Evolutionary conservation across 257 asterid species (phyloP), one percentile per base, ranked within the genome.

Genomic region (Fraxinus americana): DNA sequence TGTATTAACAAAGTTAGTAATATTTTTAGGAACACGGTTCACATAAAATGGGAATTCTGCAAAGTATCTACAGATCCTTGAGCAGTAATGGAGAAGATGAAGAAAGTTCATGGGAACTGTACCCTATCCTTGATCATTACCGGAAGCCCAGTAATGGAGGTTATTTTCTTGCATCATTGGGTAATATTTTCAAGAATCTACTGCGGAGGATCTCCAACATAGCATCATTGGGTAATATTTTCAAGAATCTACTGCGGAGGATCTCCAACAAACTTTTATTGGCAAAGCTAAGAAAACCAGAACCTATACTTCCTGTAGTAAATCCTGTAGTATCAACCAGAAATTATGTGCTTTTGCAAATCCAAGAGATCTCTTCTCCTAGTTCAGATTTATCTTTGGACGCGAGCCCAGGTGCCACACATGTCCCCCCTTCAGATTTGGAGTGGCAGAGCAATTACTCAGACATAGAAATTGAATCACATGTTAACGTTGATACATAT

Each of bases 31-130:
- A 19, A 19, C 29, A 29, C 75, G 25, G 68, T 57, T 9, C 39
- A 7, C 4, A 14, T 30, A 32, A 25, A 19, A 38, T 79, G 82
- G 82, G 78, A 34, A 66, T 73, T 35, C 23, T 66, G 54, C 59
- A 3, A 23, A 73, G 75, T 54, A 38, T 66, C 32, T 25, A 66
- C 70, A 12, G 70, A 50, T 32, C 8, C 52, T 16, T 43, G 19
- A 10, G 39, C 48, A 32, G 14, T 7, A 5, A 27, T 19, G 35
- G 11, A 17, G 77, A 78, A 45, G 75, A 79, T 4, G 74, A 78
- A 39, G 50, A 70, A 5, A n/a, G 21, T 8, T 14, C 16, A 7
- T 7, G 16, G 7, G 17, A 23, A 11, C 68, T 3, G 34, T 1
- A 25, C 25, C 17, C 32, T 25, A 2, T 61, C 13, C 68, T 21